Evolutionary conservation across 148 eudicot species (phyloP), one percentile per base, ranked within the genome.

Genomic region (Vaccinium corymbosum): DNA sequence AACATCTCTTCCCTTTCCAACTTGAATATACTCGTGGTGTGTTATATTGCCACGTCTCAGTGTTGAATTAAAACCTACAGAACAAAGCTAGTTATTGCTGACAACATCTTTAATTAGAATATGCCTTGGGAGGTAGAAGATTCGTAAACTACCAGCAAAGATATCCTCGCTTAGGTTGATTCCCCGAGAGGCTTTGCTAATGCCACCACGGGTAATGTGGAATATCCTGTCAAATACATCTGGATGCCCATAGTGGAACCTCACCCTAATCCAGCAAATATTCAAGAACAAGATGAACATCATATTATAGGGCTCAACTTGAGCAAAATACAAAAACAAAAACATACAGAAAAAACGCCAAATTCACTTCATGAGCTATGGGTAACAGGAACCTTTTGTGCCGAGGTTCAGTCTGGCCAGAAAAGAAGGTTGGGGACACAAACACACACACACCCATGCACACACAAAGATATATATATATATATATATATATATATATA

Each of bases 231-330:
- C 95, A 82, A 93, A 92, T 55, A 93, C 90, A 89, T 93, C 95
- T 19, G 95, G 95, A 89, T 93, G 95, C 50, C 95, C 95, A 57
- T 93, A 93, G 87, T 93, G 95, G 87, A 93, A 91, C 53, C 95
- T 90, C 56, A 93, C 93, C 89, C 92, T 93, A 89, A 78, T 86
- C 25, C 42, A 73, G 50, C 11, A 32, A 72, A 72, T 19, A 72
- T 16, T 32, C 20, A 38, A 72, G 50, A 72, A 72, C 22, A 16
- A 35, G 49, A 72, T 35, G 22, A 72, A 72, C 17, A 35, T 38
- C 76, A 38, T 17, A 72, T 70, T 35, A 35, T 35, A 16, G 35
- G 48, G 76, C 13, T 3, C 49, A 35, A 72, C 20, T 72, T 72
- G 19, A 72, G 76, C 32, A 66, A 72, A 35, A 72, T 35, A 72